Base-by-base conservation (phyloP, 2,329 filamentous ascomycete genomes). In the Grosmannia clavigera region DNA sequence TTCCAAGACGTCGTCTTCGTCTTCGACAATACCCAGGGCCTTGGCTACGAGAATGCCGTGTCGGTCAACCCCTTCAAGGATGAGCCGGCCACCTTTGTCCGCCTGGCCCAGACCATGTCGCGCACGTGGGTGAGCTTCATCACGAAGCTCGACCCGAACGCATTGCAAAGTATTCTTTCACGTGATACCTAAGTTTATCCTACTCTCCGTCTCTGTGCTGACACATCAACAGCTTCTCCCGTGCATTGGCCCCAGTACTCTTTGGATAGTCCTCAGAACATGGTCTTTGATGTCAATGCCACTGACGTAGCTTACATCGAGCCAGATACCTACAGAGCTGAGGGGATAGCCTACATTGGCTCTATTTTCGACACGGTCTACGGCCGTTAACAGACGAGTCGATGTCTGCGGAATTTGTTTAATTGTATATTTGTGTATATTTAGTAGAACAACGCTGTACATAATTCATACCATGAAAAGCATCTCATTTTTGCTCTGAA, bases 1-100 rank as follows among this genome's bases (percentile, higher is more conserved):
- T 76, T 76, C 67, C 69, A 77, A 60, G 79, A 82, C 66, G 76
- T 81, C 0, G 72, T 75, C 0, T 81, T 81, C 62, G 79, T 82
- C 7, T 79, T 83, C 57, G 67, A 80, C 63, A 83, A 84, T 63
- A 67, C 74, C 7, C 62, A 72, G 5, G 81, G 79, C 1, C 61
- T 70, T 3, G 79, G 79, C 1, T 80, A 78, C 61, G 55, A 62
- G 1, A 62, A 57, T 1, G 48, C 48, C 16, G 48, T 51, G 22
- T 25, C 48, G 9, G 48, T 27, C 48, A 72, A 70, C 60, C 75
- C 75, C 0, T 74, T 78, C 50, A 71, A 64, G 31, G 70, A 70
- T 56, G 70, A 73, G 65, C 73, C 77, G 1, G 66, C 73, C 57
- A 73, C 71, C 1, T 78, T 74, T 61, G 61, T 70, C 12, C 64